Evolutionary conservation across 2,329 filamentous ascomycete species (phyloP), one percentile per base, ranked within the genome.

Genomic region (Epichloe brachyelytri): DNA sequence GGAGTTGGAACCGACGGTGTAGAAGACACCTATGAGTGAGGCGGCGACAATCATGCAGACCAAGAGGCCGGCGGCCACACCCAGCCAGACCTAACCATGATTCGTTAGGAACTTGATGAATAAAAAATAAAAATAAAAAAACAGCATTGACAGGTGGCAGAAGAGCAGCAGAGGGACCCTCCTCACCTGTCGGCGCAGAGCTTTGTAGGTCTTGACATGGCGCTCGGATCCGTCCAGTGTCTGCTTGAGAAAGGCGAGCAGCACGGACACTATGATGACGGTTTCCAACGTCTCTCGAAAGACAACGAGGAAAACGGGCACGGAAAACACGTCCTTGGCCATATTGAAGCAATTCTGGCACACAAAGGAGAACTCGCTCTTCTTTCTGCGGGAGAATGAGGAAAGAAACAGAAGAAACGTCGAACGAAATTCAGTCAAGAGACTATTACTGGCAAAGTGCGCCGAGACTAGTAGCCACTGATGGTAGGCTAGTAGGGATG

Each of bases 261-360:
- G 73, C n/a, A 95, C 85, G 0, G 88, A 91, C 55, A 94, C 81
- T 59, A 95, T 86, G 62, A 95, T 88, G 61, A 79, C 83, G 1
- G 85, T 86, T 72, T 95, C 88, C 46, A 95, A 72, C 41, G 82
- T 81, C 70, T 95, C 89, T 62, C 89, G 82, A 65, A 95, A 93
- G 69, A 87, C 83, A 65, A 95, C 86, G 71, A 95, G 90, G 72
- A 95, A 95, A 51, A 95, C 80, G 57, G 85, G 85, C 20, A 88
- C 80, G 55, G 85, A 78, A 66, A 89, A 89, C 52, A 89, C 81
- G 63, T 85, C 78, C 54, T 77, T 74, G 64, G 83, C 82, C 71
- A 78, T 82, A 56, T 48, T 64, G 51, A 15, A 15, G 26, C 10
- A 12, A 10, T n/a, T 39, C 43, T 44, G n/a, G 34, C 47, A 20